Conservation (phyloP, 2,329 filamentous ascomycete species). For the Aspergillus costaricaensis region DNA sequence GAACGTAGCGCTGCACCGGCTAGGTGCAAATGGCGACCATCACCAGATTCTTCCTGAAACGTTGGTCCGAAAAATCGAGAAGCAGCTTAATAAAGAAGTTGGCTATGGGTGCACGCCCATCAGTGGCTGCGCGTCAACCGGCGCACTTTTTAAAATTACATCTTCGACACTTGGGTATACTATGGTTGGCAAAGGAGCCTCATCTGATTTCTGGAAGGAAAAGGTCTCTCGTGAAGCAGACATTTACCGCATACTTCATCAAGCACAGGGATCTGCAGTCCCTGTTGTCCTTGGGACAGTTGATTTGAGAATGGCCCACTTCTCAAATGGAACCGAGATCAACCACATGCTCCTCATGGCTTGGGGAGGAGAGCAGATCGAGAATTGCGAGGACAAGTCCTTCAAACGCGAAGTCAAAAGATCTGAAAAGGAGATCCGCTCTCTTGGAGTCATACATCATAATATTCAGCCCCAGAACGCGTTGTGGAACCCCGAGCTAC, state of each 20-base stretch:
- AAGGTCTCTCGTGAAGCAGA: slow-evolving; percentile 25
- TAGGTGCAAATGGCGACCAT: background rate
- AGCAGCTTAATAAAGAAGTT: background rate
- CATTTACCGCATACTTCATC: slow-evolving; percentile 26
- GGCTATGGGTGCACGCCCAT: slow-evolving; percentile 25
- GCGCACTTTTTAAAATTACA: slow-evolving; percentile 34
- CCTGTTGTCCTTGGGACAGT: slow-evolving; percentile 31
- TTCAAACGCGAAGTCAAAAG: background rate
- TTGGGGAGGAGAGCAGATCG: background rate
- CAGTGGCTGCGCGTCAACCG: slow-evolving; percentile 26
- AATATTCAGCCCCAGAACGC: background rate
- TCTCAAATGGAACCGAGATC: background rate
- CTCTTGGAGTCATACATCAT: background rate
- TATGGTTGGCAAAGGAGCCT: slow-evolving; percentile 31
- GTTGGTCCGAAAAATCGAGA: background rate
- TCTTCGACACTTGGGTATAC: slow-evolving; percentile 27
- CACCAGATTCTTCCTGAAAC: background rate
- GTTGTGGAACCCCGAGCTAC: background rate
- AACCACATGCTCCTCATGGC: background rate
- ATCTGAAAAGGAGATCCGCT: background rate
- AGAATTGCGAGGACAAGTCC: background rate
- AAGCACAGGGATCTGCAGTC: slow-evolving; percentile 28
- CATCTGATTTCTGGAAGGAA: slow-evolving; percentile 23
- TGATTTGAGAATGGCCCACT: slow-evolving; percentile 15
- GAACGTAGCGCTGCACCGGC: background rate